Base-by-base conservation (phyloP, 1,284 basidiomycete species). In the Irpex lacteus region DNA sequence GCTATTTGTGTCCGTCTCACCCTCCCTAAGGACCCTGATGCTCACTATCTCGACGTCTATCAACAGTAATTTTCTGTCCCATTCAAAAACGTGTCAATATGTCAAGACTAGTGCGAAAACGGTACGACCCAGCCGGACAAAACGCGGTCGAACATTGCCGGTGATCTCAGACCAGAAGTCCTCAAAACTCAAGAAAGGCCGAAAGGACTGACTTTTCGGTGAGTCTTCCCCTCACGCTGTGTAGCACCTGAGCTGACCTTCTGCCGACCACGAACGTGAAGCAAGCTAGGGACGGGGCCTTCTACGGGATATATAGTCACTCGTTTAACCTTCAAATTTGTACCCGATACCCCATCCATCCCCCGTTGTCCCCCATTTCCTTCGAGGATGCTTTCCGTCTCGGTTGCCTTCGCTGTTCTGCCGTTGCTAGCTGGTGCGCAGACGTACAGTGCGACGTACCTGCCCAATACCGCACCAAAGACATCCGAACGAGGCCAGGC, bases 401-500 rank as follows among this genome's bases (percentile, higher is more conserved):
- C 68, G 52, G 60, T 69, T 37, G 54, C 63, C 11, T 52, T 64
- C 57, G 15, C 34, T 18, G 63, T 61, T 5, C 54, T 70, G 11
- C 37, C 71, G 62, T 60, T 70, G 40, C 54, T 65, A 60, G 72
- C 72, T 52, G 70, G 67, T 15, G 72, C 71, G 38, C 73, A 80
- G 70, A 73, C 74, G 5, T 76, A 81, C 72, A 70, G 72, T 57
- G 76, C 78, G 55, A 74, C 79, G 57, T 81, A 79, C 66, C 68
- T 73, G 44, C 76, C 73, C 38, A 78, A 77, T 1, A 82, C 82
- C 67, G 77, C 78, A 1, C 86, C 85, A 3, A 71, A 75, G 36
- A 76, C 78, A n/a, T 80, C 82, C 5, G 83, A 90, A 71, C 72
- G 83, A 49, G 90, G 87, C 26, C 90, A 90, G 72, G 67, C 80